phyloP scores from a whole-genome alignment of 306 rosid genomes.

The Quercus gilva region DNA sequence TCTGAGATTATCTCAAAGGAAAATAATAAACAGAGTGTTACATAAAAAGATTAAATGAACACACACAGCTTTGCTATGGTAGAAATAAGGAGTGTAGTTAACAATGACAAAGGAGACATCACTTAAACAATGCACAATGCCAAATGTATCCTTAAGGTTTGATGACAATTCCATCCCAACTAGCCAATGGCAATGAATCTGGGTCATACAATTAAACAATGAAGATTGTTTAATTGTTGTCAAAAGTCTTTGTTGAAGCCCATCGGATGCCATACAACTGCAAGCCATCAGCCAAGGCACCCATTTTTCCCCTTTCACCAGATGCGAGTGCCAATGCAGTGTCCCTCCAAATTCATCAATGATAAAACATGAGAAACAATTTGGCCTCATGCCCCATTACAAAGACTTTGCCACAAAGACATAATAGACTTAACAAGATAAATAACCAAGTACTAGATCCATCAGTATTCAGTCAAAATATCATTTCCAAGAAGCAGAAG shows the following conservation, averaged over 20 bases:
- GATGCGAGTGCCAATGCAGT: slow-evolving; percentile 10
- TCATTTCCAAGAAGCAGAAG: no score
- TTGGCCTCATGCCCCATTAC: no score
- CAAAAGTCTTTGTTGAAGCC: background rate
- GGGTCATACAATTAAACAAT: background rate
- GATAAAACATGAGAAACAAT: slow-evolving; percentile 22
- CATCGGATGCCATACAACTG: background rate
- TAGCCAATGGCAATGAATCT: background rate
- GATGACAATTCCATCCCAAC: background rate
- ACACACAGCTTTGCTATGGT: background rate
- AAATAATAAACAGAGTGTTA: no score
- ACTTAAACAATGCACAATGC: background rate
- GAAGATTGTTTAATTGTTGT: background rate
- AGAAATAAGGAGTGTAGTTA: background rate
- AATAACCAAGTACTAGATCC: no score
- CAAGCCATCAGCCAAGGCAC: slow-evolving; percentile 10
- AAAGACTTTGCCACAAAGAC: no score
- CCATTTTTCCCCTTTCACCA: slow-evolving; percentile 1
- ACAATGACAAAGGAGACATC: background rate
- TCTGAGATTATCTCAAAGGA: no score
- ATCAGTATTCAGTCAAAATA: no score
- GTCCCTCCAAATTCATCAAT: background rate
- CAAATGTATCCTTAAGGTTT: background rate
- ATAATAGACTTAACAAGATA: no score
- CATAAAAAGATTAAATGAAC: no score